Evolutionary conservation across 1,284 basidiomycete genomes (phyloP), one percentile per base, ranked within the genome.

Genomic region (Trametes pubescens): DNA sequence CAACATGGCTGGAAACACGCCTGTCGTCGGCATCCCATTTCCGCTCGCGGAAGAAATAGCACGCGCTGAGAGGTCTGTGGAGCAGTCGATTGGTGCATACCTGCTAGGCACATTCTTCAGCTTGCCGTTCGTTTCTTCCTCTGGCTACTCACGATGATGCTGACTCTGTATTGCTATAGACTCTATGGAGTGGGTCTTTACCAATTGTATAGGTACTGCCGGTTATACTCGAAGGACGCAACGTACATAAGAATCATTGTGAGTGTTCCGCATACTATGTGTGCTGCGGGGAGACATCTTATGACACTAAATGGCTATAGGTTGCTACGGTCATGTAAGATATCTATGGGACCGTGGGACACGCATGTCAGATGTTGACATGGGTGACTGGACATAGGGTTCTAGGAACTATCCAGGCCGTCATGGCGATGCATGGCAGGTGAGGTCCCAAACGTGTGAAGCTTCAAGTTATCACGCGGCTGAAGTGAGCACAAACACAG

Each of bases 401-500:
- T 43, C 40, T 43, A 8, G 40, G 40, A n/a, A 43, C 16, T 16
- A 7, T 43, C 4, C 40, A 43, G 40, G 40, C 40, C 18, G 18
- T 43, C 18, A 43, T 43, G 14, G 18, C 40, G 40, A 43, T 43
- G 40, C 40, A 43, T n/a, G 18, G 9, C 24, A 61, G 60, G 54
- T 51, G 16, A 43, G 40, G 14, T n/a, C 18, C 16, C 18, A 2
- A 16, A 3, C 6, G 6, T 16, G 40, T 51, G 43, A 49, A 57
- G 16, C 44, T 49, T n/a, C n/a, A n/a, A n/a, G n/a, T n/a, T 1
- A 10, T 38, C 11, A 6, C 37, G 10, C 10, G 14, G 16, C 40
- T n/a, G 18, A 43, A 3, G 6, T 16, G 18, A 16, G 3, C 40
- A n/a, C 18, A 8, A 18, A 16, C 37, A 10, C 40, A 43, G 40